Percentiles rank a stretch among this genome's conserved stretches.
Conservation (phyloP, 208 protist genomes). For the Trypanosoma avium region DNA sequence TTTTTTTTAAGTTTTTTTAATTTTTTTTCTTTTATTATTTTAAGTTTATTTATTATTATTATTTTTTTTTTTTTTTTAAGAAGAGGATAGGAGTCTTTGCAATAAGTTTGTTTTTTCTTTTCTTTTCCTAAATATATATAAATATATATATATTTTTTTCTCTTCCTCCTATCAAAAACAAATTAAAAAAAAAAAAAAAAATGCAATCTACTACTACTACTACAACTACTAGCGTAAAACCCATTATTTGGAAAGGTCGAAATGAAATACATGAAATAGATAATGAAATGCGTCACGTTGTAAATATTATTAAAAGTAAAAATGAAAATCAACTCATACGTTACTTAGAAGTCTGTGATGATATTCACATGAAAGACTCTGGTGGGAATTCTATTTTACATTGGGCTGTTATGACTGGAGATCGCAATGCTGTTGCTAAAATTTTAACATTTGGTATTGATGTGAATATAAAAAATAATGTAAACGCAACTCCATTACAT, state of each 20-base stretch:
- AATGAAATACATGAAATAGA: constrained; percentile 1
- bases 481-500: constrained; percentile 56
- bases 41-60: no score
- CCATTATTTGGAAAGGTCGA: constrained; percentile 17
- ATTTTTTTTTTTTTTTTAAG: neutral
- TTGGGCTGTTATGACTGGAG: constrained; percentile 58
- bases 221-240: neutral
- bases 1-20: neutral
- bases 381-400: constrained; percentile 68
- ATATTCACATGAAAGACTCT: constrained; percentile 42
- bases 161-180: no score
- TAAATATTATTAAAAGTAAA: constrained; percentile 38
- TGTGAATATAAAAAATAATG: constrained; percentile 39
- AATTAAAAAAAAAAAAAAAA: neutral
- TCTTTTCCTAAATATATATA: neutral
- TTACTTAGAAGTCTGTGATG: constrained; percentile 51
- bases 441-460: constrained; percentile 41
- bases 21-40: neutral
- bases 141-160: no score
- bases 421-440: constrained; percentile 28
- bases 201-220: neutral
- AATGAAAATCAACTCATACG: constrained; percentile 39
- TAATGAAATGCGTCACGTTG: constrained; percentile 24
- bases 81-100: neutral
- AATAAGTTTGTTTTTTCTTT: neutral